These are phyloP conservation scores for Plasmodium sp. DNA, from an alignment of 169 alveolate genomes.

Conservation along the genomic window DNA sequence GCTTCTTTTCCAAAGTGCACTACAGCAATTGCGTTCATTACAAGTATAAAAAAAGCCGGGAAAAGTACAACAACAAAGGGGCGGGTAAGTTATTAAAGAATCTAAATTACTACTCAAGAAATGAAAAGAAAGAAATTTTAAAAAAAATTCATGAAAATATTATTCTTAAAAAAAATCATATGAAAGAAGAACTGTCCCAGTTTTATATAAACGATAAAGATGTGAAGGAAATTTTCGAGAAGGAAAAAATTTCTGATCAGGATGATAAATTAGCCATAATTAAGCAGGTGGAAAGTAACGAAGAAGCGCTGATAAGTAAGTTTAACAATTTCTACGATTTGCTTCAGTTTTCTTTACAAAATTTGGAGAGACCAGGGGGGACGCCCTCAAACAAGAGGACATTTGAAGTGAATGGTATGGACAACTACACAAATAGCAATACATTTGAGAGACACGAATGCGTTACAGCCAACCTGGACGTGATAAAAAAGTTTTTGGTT, in stretches of 20 bases:
- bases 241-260: constrained; percentile 41
- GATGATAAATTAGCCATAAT: constrained; percentile 23
- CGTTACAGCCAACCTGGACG: constrained; percentile 7
- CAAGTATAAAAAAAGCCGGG: neutral
- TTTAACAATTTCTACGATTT: constrained; percentile 58
- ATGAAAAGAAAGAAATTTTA: constrained; percentile 55
- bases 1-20: neutral
- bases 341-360: constrained; percentile 36
- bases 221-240: constrained; percentile 22
- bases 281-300: constrained; percentile 26
- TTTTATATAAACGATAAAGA: constrained; percentile 54
- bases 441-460: constrained; percentile 17
- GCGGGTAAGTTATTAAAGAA: constrained; percentile 3
- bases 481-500: constrained; percentile 52
- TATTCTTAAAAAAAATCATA: neutral
- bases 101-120: constrained; percentile 42
- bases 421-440: neutral
- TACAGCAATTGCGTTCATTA: neutral
- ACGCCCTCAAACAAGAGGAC: neutral
- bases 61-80: neutral
- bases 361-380: constrained; percentile 2
- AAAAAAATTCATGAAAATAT: constrained; percentile 45
- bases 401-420: neutral
- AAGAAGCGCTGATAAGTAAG: constrained; percentile 52
- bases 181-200: constrained; percentile 13